Evolutionary conservation across 1,284 basidiomycete species (phyloP).

Genomic region (Papiliotrema nemorosa): DNA sequence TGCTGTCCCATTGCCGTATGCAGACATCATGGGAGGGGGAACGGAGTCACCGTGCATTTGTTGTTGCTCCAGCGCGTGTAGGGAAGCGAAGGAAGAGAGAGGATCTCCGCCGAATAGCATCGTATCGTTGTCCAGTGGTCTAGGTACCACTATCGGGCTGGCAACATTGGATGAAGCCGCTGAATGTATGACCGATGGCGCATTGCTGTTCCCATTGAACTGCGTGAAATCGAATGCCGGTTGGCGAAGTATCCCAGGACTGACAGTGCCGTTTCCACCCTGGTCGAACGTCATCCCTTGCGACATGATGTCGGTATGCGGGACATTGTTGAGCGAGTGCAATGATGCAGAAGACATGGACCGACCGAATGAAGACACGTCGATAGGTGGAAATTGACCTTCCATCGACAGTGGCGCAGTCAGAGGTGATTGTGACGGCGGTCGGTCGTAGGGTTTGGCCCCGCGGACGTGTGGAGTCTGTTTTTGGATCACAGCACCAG

Average conservation of each 20-base stretch:
- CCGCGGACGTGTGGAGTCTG: constrained; percentile 37
- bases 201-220: constrained; percentile 2
- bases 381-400: not conserved
- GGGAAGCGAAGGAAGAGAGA: constrained; percentile 5
- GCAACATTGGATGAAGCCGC: constrained; percentile 17
- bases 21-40: constrained; percentile 8
- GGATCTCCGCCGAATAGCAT: constrained; percentile 3
- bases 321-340: constrained; percentile 7
- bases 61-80: constrained; percentile 4
- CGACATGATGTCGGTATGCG: constrained; percentile 4
- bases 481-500: constrained; percentile 39
- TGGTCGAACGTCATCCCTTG: not conserved
- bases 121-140: constrained; percentile 4
- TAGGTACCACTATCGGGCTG: constrained; percentile 16
- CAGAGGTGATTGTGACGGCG: constrained; percentile 32
- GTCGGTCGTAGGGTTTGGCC: constrained; percentile 43
- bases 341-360: constrained; percentile 30
- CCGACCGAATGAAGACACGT: constrained; percentile 18
- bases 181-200: constrained; percentile 5
- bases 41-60: constrained; percentile 5
- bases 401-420: constrained; percentile 25
- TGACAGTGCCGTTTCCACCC: constrained; percentile 25
- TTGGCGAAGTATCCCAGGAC: constrained; percentile 32
- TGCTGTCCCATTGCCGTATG: not conserved
- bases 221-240: constrained; percentile 30